Evolutionary conservation across 169 alveolate species (phyloP), one percentile per base, ranked within the genome.

Genomic region (Eimeria necatrix): DNA sequence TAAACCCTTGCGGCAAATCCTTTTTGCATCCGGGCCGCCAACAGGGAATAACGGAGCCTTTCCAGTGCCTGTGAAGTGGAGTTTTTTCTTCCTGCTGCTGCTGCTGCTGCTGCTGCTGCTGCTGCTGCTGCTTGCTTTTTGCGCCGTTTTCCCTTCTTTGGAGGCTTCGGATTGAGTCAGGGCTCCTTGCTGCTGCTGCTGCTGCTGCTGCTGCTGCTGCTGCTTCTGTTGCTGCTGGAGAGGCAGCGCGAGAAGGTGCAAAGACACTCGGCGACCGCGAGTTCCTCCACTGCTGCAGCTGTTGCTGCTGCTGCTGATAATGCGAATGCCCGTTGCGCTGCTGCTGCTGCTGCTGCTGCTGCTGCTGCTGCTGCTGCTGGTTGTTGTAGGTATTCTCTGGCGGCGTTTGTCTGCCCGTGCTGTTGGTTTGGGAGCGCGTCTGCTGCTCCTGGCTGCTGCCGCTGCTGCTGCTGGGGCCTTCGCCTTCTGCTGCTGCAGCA

Each of bases 11-110:
- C 7, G 49, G 18, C 6, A 32, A 18, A 18, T 8, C 60, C 32
- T 46, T 14, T 74, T 41, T 74, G 41, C 85, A 74, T 12, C 85
- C 85, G 26, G 85, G 85, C 59, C 22, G 4, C 85, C 85, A 74
- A 74, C 85, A 74, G 12, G 85, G 85, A 74, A 74, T 74, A 14
- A 74, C 85, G 16, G 22, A n/a, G 60, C 85, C 18, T 20, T 74
- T 74, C 85, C 85, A 74, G 59, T 12, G 85, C 41, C 32, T 41
- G 60, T 74, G 49, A 22, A 48, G 60, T 4, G 85, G 85, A 8
- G 49, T 46, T 0, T 49, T 74, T 16, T 48, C 85, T 20, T 7
- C 6, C 10, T 74, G 60, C 56, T 41, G 60, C 56, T 41, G 85
- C 12, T 74, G 85, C 14, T 74, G 52, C 59, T 74, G 59, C 12